Evolutionary conservation across 306 rosid genomes (phyloP).

Genomic region (Ceratonia siliqua): DNA sequence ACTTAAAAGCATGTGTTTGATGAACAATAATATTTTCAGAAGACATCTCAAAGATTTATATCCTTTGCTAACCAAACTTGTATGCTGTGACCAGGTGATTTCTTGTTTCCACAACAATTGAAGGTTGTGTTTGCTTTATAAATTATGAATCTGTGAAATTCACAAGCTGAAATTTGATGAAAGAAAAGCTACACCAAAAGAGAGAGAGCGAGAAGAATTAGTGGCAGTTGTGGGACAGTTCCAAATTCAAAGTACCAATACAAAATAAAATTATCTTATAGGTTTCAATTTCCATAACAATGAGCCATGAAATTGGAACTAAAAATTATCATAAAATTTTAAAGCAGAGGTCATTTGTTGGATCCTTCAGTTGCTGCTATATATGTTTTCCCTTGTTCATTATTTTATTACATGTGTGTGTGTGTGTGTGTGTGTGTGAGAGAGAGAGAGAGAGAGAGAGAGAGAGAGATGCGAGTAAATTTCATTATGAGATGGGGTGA

Average conservation of each 20-base stretch:
- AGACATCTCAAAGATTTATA: conserved; percentile 84
- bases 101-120: conserved; percentile 22
- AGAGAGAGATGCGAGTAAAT: too few species aligned
- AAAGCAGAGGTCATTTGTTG: neutral
- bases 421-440: neutral
- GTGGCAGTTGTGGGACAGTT: conserved; percentile 2
- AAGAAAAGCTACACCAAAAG: neutral
- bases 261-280: conserved; percentile 4
- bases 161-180: conserved; percentile 26
- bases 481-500: neutral
- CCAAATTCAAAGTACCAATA: neutral
- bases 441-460: too few species aligned
- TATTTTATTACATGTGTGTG: neutral
- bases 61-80: conserved; percentile 89
- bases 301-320: neutral
- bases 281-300: too few species aligned
- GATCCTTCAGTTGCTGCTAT: conserved; percentile 19
- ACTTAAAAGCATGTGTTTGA: conserved; percentile 81
- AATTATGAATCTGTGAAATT: conserved; percentile 8
- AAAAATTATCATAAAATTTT: neutral
- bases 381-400: conserved; percentile 1
- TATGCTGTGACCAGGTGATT: conserved; percentile 95
- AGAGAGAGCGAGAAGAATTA: neutral
- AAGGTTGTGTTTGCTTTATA: conserved; percentile 22
- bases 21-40: conserved; percentile 81